phyloP scores from a whole-genome alignment of 129 eudicot genomes.

The Flaveria sonorensis region DNA sequence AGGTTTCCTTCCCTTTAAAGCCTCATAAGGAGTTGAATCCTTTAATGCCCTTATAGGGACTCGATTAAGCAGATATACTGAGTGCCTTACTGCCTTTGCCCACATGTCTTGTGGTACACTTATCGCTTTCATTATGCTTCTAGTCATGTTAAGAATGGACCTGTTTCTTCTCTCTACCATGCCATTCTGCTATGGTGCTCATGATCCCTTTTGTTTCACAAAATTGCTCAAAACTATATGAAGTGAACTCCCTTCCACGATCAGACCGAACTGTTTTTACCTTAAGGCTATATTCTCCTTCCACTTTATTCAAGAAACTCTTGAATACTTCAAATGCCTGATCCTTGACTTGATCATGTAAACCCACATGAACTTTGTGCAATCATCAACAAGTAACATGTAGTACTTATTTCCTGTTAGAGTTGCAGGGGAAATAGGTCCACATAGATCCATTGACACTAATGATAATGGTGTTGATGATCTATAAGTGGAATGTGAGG shows the following conservation, averaged over 20 bases:
- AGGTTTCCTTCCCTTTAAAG: not conserved
- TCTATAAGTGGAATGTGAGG: not conserved
- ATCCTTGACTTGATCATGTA: not conserved
- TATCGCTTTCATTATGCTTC: not conserved
- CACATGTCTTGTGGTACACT: not conserved
- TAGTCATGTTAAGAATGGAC: not conserved
- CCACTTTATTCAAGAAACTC: not conserved
- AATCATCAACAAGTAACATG: not conserved
- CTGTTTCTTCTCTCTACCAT: too few species aligned
- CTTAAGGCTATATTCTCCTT: too few species aligned
- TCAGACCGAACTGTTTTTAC: not conserved
- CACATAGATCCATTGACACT: not conserved
- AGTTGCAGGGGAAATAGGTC: not conserved
- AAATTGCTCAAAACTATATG: not conserved
- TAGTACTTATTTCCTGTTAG: not conserved
- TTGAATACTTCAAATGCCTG: not conserved
- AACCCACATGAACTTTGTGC: not conserved
- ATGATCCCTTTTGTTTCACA: not conserved
- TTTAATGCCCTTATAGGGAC: not conserved
- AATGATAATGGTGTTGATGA: not conserved
- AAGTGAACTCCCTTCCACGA: not conserved
- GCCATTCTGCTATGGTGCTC: not conserved
- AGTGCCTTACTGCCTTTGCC: not conserved
- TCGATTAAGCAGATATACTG: not conserved
- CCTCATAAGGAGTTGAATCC: not conserved